Conservation (phyloP, 768 basidiomycete species). For the Pholiota conissans region DNA sequence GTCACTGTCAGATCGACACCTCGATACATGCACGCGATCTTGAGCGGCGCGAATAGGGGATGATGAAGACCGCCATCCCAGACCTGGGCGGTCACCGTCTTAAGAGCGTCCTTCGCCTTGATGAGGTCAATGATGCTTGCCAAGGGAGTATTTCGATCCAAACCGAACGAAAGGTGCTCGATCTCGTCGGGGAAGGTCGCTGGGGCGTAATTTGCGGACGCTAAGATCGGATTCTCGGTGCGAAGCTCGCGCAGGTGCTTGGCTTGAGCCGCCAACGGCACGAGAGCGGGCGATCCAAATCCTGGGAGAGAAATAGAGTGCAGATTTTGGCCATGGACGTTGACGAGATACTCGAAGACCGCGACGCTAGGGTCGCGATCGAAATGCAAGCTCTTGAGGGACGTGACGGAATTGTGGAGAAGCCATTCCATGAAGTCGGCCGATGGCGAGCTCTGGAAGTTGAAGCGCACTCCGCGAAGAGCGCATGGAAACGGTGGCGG, state of each 20-base stretch:
- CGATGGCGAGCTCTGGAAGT: conserved; percentile 64
- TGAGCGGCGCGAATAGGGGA: conserved; percentile 50
- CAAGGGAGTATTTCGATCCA: conserved; percentile 56
- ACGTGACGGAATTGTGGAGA: conserved; percentile 52
- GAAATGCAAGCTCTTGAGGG: conserved; percentile 56
- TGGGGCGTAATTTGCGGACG: conserved; percentile 43
- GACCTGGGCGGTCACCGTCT: conserved; percentile 51
- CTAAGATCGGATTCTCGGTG: conserved; percentile 53
- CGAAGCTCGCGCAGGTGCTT: conserved; percentile 50
- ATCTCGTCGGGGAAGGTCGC: conserved; percentile 43
- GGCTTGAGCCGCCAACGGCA: conserved; percentile 47
- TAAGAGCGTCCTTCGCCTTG: conserved; percentile 42
- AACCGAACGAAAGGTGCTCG: conserved; percentile 59
- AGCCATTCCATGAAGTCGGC: conserved; percentile 71
- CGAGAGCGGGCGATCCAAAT: conserved; percentile 48
- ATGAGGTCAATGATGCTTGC: conserved; percentile 56
- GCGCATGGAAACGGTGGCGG: conserved; percentile 45
- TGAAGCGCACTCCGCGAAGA: conserved; percentile 57
- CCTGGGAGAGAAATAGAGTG: conserved; percentile 59
- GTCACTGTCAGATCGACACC: conserved; percentile 58
- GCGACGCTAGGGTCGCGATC: conserved; percentile 58
- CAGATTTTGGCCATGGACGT: conserved; percentile 48
- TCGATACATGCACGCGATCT: conserved; percentile 62
- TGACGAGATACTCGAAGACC: conserved; percentile 54
- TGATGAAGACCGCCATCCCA: conserved; percentile 54